Base-by-base conservation (phyloP, 208 protist species). In the Herpetomonas samuelpessoai region DNA sequence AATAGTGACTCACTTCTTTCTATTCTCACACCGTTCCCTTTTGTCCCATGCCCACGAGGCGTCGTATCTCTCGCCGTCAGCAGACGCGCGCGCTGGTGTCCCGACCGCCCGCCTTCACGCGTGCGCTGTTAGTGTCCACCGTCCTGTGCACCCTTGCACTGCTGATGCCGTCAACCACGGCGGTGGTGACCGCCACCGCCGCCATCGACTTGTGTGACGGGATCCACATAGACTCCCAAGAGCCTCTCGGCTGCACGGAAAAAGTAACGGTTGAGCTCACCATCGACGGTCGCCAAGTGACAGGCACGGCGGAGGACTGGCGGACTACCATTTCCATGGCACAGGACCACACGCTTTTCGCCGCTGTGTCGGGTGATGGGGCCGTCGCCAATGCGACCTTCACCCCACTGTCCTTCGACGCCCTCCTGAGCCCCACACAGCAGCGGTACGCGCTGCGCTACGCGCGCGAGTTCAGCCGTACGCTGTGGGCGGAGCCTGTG, bases 371-470 rank as follows among this genome's bases (percentile, higher is more conserved):
- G 29, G 19, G 22, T 18, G 54, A 7, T 18, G 30, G 31, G 50
- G 54, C 47, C 14, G 25, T 54, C 4, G 45, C 53, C 18, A 25
- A 46, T 35, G 75, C 81, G 1, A 49, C 53, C 14, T 49, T 83
- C 44, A 46, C 67, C 7, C 71, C 71, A 2, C 62, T 89, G 26
- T 54, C 21, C 24, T 4, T 89, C 39, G 46, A 30, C 28, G 57
- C 71, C n/a, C 52, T 21, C 19, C 74, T 69, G 19, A 63, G 68
- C 25, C 56, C 47, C 7, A 67, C 78, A 31, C 67, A 73, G 41
- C 54, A 74, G 58, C 64, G 60, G n/a, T 86, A 89, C 62, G 60
- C 58, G 4, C 56, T 89, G 35, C 68, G 56, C 22, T 86, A 86
- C 57, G 46, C 69, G 46, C 70, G 70, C 26, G 62, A 76, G n/a